These are phyloP conservation scores for Epichloe amarillans DNA, from an alignment of 2,329 filamentous ascomycete genomes.

Conservation along the genomic window DNA sequence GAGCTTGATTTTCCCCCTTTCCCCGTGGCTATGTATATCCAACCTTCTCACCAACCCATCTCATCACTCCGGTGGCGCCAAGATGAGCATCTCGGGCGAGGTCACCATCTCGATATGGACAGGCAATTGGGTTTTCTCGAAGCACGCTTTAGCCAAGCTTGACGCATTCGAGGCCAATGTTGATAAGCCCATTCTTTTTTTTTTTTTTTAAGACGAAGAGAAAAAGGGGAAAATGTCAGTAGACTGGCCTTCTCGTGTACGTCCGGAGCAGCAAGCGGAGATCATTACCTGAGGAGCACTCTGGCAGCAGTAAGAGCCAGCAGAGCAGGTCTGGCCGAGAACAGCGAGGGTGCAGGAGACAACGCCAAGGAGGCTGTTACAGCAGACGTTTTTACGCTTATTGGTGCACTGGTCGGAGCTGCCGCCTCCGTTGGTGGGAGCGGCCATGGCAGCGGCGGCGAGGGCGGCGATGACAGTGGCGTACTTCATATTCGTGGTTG, in stretches of 20 bases:
- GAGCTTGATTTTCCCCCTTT: too few species aligned
- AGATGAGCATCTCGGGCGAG: too few species aligned
- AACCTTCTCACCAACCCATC: too few species aligned
- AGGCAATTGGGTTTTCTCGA: neutral
- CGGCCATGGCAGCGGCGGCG: conserved; percentile 1
- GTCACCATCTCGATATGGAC: neutral
- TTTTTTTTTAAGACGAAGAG: too few species aligned
- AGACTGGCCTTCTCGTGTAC: neutral
- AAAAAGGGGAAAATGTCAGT: neutral
- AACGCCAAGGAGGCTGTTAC: neutral
- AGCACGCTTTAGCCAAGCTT: neutral
- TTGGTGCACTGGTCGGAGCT: neutral
- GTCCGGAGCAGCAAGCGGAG: neutral
- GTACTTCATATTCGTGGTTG: conserved; percentile 5
- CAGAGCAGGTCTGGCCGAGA: neutral
- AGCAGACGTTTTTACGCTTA: conserved; percentile 1
- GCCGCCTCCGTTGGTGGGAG: neutral
- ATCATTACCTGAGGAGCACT: conserved; percentile 2
- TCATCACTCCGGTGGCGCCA: too few species aligned
- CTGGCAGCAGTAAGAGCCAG: conserved; percentile 4
- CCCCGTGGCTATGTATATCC: too few species aligned
- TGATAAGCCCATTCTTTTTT: conserved; percentile 2
- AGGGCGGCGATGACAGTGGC: conserved; percentile 1
- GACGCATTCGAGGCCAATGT: conserved; percentile 1
- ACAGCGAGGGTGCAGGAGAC: neutral